Evolutionary conservation across 352 stramenopile genomes (phyloP).

Genomic region (Hyaloperonospora arabidopsidis): DNA sequence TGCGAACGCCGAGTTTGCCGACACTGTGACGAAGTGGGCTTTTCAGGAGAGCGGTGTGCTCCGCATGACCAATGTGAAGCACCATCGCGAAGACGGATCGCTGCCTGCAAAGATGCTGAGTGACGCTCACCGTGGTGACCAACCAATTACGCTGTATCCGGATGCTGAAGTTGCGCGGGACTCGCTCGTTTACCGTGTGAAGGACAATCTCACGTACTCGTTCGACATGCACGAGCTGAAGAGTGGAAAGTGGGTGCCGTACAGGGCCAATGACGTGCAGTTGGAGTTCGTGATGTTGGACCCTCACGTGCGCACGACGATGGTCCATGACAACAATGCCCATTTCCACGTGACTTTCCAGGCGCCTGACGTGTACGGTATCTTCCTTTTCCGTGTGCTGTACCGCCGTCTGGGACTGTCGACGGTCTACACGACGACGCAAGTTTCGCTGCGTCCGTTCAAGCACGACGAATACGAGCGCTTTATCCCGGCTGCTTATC

Average conservation of each 20-base stretch:
- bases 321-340: conserved; percentile 61
- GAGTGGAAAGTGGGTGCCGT: conserved; percentile 70
- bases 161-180: conserved; percentile 80
- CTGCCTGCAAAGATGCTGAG: conserved; percentile 85
- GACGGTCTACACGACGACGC: conserved; percentile 79
- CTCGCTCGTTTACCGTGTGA: conserved; percentile 90
- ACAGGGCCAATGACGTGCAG: conserved; percentile 79
- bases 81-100: conserved; percentile 77
- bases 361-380: conserved; percentile 88
- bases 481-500: conserved; percentile 89
- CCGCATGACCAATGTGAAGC: conserved; percentile 79
- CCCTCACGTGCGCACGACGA: conserved; percentile 85
- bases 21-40: conserved; percentile 71
- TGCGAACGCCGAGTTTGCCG: conserved; percentile 71
- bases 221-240: conserved; percentile 86
- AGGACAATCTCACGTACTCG: conserved; percentile 90
- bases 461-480: conserved; percentile 94
- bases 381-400: conserved; percentile 90
- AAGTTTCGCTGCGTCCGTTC: conserved; percentile 89
- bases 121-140: conserved; percentile 74
- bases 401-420: conserved; percentile 86
- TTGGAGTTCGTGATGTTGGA: conserved; percentile 94
- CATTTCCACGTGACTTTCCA: conserved; percentile 83
- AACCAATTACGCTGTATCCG: conserved; percentile 86
- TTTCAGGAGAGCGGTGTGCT: conserved; percentile 87